These are phyloP conservation scores for Krasilnikovozyma curviuscula DNA, from an alignment of 768 basidiomycete genomes.

Conservation along the genomic window DNA sequence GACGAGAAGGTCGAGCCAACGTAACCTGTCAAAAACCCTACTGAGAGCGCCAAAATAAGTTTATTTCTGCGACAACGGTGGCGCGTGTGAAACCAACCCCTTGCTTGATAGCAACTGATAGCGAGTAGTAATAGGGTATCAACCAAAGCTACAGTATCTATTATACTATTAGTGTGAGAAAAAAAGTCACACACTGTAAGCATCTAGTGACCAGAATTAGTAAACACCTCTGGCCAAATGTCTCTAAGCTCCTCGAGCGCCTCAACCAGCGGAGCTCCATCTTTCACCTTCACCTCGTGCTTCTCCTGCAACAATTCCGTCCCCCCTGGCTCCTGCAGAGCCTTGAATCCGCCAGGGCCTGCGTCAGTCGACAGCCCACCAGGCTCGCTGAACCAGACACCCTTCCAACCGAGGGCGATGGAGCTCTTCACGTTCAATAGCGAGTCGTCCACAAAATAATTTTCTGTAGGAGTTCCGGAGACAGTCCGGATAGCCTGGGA, in stretches of 20 bases:
- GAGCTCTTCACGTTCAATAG: constrained; percentile 2
- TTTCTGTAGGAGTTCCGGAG: background rate
- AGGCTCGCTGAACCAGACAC: background rate
- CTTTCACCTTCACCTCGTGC: constrained; percentile 15
- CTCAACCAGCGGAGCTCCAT: constrained; percentile 37
- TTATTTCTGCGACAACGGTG: too few species aligned
- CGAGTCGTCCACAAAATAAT: constrained; percentile 13
- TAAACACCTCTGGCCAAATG: constrained; percentile 58
- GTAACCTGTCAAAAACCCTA: too few species aligned
- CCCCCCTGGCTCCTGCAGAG: constrained; percentile 40
- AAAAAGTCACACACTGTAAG: too few species aligned
- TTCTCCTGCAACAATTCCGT: constrained; percentile 15
- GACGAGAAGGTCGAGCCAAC: too few species aligned
- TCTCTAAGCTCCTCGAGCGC: constrained; percentile 46
- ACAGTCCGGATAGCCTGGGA: background rate
- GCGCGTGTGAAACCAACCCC: too few species aligned
- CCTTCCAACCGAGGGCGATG: background rate
- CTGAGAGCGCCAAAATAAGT: too few species aligned
- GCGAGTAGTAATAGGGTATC: too few species aligned
- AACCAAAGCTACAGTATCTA: too few species aligned
- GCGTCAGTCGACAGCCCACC: background rate
- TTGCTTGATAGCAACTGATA: too few species aligned
- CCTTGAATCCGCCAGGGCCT: constrained; percentile 29
- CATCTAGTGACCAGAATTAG: too few species aligned
- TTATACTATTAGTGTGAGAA: too few species aligned